Evolutionary conservation across 1,284 basidiomycete species (phyloP), one percentile per base, ranked within the genome.

Genomic region (Ceratobasidium papillatum): DNA sequence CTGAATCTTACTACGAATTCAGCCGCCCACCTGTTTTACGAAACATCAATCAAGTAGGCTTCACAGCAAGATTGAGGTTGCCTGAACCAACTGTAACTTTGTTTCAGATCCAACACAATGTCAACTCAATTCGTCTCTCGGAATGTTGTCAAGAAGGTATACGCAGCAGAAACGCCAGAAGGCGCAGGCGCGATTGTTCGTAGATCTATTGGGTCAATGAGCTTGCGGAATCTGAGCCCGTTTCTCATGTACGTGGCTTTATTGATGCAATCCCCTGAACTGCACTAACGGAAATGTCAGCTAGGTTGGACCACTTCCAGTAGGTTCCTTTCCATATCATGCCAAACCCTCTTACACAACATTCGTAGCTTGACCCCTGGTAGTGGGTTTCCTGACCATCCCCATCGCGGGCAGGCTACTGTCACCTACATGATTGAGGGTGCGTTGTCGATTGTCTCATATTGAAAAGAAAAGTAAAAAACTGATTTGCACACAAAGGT

Each of bases 381-480:
- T 14, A 81, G 84, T 22, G 86, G 86, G 0, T 88, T 88, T 79
- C 77, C 77, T 12, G 94, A 97, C 80, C 95, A 97, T 78, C 94
- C 95, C 1, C 95, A 97, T 81, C 87, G 95, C 38, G 96, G 95
- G 2, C 94, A 95, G 82, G 91, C 91, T 0, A 95, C 91, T 1
- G 90, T 93, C 9, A 96, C 95, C 0, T 97, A 96, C 81, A 92
- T 98, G 88, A 85, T 96, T 0, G 86, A 94, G 81, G 96, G 96
- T 43, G 61, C 38, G 32, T 34, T 0, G 14, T 49, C 65, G 68
- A 52, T 22, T 22, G 56, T 17, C 30, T 19, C 38, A n/a, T 22
- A 9, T 17, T 47, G 27, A 32, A n/a, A 68, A 47, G 19, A 25
- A 30, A 58, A 30, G n/a, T n/a, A n/a, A n/a, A 3, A 9, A 47